These are phyloP conservation scores for Pleoardoris graminearum DNA, from an alignment of 2,329 filamentous ascomycete species.

Conservation along the genomic window DNA sequence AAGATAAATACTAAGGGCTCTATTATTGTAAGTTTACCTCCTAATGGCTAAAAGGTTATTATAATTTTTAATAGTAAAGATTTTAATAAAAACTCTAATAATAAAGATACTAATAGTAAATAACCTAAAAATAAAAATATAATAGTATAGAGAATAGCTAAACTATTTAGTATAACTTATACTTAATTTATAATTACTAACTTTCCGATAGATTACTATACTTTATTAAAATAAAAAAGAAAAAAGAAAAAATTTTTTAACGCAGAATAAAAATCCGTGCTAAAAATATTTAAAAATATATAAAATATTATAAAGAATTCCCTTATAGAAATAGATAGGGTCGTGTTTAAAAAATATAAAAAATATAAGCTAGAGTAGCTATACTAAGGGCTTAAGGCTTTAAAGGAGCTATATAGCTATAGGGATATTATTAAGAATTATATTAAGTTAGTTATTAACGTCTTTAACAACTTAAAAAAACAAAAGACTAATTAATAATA, in stretches of 20 bases:
- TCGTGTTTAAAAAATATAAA: not conserved
- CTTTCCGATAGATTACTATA: constrained; percentile 1
- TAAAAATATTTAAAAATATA: too few relatives aligned
- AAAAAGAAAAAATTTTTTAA: too few relatives aligned
- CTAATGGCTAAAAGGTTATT: not conserved
- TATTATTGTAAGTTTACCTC: not conserved
- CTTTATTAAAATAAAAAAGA: too few relatives aligned
- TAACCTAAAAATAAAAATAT: not conserved
- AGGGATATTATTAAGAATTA: not conserved
- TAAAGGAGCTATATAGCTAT: not conserved
- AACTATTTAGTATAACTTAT: not conserved
- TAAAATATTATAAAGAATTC: too few relatives aligned
- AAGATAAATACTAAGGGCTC: not conserved
- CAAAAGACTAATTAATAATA: not conserved
- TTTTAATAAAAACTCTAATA: not conserved
- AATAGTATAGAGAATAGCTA: not conserved
- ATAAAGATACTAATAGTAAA: not conserved
- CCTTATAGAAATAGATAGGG: too few relatives aligned
- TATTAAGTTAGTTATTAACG: not conserved
- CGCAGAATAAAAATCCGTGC: too few relatives aligned
- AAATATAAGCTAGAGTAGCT: not conserved
- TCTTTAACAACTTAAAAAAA: not conserved
- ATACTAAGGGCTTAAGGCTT: not conserved
- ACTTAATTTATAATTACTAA: not conserved
- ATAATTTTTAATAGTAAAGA: not conserved